phyloP scores from a whole-genome alignment of 352 stramenopile genomes.

The Globisporangium cylindrosporum region DNA sequence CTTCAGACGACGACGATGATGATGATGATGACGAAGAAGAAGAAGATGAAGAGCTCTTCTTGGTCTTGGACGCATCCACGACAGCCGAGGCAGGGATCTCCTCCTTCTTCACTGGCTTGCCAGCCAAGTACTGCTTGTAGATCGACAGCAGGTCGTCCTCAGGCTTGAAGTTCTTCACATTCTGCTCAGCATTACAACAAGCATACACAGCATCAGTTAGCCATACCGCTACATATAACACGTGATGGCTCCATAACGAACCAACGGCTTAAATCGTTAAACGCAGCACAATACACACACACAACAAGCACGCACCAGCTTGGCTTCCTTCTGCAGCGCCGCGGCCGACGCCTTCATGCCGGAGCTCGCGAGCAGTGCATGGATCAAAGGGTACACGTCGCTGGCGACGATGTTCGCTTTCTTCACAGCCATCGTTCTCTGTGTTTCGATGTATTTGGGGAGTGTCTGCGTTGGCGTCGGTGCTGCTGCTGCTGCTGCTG shows the following conservation, averaged over 20 bases:
- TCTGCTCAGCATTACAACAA: slow-evolving; percentile 21
- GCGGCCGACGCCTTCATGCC: slow-evolving; percentile 72
- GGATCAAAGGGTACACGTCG: slow-evolving; percentile 76
- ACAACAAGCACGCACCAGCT: slow-evolving; percentile 37
- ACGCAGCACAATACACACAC: neutral
- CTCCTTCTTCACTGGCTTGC: slow-evolving; percentile 48
- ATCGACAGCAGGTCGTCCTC: slow-evolving; percentile 73
- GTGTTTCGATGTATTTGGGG: neutral
- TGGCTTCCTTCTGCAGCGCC: slow-evolving; percentile 68
- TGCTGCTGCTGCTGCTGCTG: slow-evolving; percentile 1
- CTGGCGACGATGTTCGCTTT: slow-evolving; percentile 46
- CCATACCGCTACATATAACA: neutral
- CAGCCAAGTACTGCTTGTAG: slow-evolving; percentile 65
- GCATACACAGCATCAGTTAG: slow-evolving; percentile 10
- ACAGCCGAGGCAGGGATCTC: slow-evolving; percentile 52
- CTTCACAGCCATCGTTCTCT: slow-evolving; percentile 18
- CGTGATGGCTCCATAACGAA: neutral
- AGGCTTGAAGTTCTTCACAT: slow-evolving; percentile 42
- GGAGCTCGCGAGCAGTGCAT: slow-evolving; percentile 56
- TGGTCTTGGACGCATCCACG: slow-evolving; percentile 50
- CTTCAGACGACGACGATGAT: slow-evolving; percentile 28
- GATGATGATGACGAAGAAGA: slow-evolving; percentile 37
- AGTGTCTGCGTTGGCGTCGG: neutral
- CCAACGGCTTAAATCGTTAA: neutral
- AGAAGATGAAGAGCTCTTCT: slow-evolving; percentile 34